Base-by-base conservation (phyloP, 2,329 filamentous ascomycete genomes). In the Salinomyces thailandicus region DNA sequence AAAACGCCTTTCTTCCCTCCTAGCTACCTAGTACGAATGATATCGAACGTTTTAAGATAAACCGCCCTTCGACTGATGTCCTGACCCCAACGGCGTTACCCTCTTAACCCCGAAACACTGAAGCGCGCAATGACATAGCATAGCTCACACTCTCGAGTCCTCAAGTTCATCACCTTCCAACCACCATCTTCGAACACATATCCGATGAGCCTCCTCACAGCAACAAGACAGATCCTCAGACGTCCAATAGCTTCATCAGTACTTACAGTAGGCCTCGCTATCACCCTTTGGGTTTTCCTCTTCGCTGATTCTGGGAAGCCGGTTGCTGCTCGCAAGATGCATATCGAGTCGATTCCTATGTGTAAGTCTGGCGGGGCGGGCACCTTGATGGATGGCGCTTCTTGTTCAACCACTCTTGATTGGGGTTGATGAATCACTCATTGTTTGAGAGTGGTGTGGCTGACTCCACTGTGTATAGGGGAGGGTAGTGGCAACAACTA, bases 271-370 rank as follows among this genome's bases (percentile, higher is more conserved):
- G 37, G 50, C 43, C 27, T 49, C 34, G 41, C 44, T 17, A 20
- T 39, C 8, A 26, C 51, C 4, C 20, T 33, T 26, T 44, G 30
- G 29, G 45, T 31, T 31, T 41, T 43, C 31, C 5, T 37, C 7
- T n/a, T 37, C 12, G 44, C 51, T 54, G 46, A 54, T 46, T 8
- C 14, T 19, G 12, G 32, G 31, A 47, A 53, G 45, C 42, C 46
- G 37, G 39, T 37, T 19, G 35, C 17, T 20, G 24, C 39, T 20
- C 43, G 50, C 41, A 57, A 56, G 41, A 91, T 91, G 84, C 82
- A 89, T 74, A 81, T 89, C 65, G 75, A 84, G 63, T 82, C 81
- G 49, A 89, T 91, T 63, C 82, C 83, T 39, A 89, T 91, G 82
- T 89, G 84, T 86, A 74, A 55, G 77, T 35, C 9, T 3, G 11